Evolutionary conservation across 805 yeast genomes (phyloP).

Genomic region (Teunomyces kruisii): DNA sequence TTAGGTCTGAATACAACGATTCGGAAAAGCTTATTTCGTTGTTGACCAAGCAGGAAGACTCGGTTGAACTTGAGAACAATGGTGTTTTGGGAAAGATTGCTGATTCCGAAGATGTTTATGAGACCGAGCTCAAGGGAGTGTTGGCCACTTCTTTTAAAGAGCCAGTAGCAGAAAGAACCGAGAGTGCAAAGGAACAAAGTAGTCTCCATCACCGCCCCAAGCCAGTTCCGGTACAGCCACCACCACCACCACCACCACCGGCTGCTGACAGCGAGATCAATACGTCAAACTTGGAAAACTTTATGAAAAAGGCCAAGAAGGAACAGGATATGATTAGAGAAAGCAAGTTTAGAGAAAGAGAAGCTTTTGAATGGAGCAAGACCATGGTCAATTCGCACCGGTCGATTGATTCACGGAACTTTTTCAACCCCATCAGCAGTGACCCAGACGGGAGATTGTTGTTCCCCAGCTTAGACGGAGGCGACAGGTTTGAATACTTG

Average conservation of each 20-base stretch:
- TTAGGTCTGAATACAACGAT: conserved; percentile 13
- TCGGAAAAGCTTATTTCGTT: conserved; percentile 16
- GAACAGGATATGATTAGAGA: conserved; percentile 41
- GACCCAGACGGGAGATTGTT: conserved; percentile 1
- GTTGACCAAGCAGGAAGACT: conserved; percentile 12
- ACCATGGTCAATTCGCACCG: conserved; percentile 35
- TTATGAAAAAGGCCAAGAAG: conserved; percentile 43
- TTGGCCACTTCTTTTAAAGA: conserved; percentile 8
- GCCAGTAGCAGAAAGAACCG: neutral
- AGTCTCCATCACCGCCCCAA: neutral
- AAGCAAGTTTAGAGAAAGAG: conserved; percentile 44
- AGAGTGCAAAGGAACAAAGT: neutral
- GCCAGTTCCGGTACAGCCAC: neutral
- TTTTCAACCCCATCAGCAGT: conserved; percentile 43
- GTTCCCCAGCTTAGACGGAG: conserved; percentile 6
- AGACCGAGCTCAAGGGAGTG: conserved; percentile 20
- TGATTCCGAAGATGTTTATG: conserved; percentile 6
- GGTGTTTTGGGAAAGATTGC: conserved; percentile 5
- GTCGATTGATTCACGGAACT: conserved; percentile 41
- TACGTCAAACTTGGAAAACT: conserved; percentile 31
- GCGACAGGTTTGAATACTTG: conserved; percentile 21
- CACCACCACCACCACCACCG: too few species aligned
- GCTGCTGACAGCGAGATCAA: neutral
- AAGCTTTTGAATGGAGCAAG: conserved; percentile 54
- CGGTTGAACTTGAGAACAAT: conserved; percentile 7